These are phyloP conservation scores for Solanum virginianum DNA, from an alignment of 257 asterid genomes.

Conservation along the genomic window DNA sequence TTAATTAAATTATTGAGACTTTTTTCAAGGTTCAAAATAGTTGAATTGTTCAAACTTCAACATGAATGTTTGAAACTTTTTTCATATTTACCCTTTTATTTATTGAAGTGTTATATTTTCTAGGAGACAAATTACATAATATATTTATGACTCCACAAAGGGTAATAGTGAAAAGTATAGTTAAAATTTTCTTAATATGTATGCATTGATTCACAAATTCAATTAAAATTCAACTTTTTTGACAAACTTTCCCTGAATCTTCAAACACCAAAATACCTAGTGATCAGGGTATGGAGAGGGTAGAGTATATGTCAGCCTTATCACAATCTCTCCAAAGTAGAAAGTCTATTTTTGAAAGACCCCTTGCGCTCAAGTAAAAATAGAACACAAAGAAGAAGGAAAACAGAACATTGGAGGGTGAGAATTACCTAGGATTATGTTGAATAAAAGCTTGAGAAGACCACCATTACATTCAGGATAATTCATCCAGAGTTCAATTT, in stretches of 20 bases:
- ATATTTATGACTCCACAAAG: too few relatives aligned
- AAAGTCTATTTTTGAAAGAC: background rate
- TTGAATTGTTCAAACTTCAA: too few relatives aligned
- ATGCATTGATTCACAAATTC: too few relatives aligned
- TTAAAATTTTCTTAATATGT: too few relatives aligned
- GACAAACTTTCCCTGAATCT: background rate
- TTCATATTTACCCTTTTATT: too few relatives aligned
- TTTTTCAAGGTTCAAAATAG: too few relatives aligned
- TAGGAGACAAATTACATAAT: too few relatives aligned
- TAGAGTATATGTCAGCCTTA: background rate
- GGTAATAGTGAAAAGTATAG: too few relatives aligned
- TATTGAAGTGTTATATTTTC: too few relatives aligned
- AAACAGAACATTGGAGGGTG: background rate
- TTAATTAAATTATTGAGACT: too few relatives aligned
- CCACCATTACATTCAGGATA: slow-evolving; percentile 48
- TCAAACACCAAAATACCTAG: background rate
- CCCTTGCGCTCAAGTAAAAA: background rate
- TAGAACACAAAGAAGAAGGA: background rate
- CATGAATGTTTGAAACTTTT: too few relatives aligned
- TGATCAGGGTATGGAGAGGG: rapidly evolving
- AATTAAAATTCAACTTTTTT: too few relatives aligned
- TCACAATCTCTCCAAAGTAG: background rate
- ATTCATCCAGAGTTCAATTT: slow-evolving; percentile 32
- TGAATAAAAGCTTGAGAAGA: slow-evolving; percentile 18
- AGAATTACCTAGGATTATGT: slow-evolving; percentile 25